Conservation (phyloP, 441 rosid species). For the Erodium chrysanthum region DNA sequence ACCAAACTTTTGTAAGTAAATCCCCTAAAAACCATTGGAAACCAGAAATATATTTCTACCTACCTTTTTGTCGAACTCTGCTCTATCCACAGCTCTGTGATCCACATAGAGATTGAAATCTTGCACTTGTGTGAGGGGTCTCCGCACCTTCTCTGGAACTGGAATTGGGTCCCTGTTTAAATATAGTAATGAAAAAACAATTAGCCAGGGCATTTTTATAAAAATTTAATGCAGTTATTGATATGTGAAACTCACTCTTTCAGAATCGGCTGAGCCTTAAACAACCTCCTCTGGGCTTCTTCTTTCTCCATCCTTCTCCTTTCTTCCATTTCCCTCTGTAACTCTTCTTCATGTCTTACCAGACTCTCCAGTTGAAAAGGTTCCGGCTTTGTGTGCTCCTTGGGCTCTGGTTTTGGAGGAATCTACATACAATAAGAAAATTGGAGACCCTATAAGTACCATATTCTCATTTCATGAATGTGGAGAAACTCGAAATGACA, state of each 20-base stretch:
- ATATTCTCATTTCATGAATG: background rate
- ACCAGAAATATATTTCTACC: slow-evolving; percentile 6
- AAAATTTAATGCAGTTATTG: background rate
- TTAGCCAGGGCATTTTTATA: background rate
- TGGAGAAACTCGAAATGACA: background rate
- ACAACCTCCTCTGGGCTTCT: slow-evolving; percentile 61
- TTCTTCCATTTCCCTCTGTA: slow-evolving; percentile 75
- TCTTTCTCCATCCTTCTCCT: slow-evolving; percentile 58
- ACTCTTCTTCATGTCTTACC: slow-evolving; percentile 78
- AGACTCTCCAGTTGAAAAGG: slow-evolving; percentile 89
- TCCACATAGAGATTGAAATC: slow-evolving; percentile 61
- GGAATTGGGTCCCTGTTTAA: slow-evolving; percentile 74
- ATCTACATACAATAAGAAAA: slow-evolving; percentile 26
- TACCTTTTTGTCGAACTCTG: slow-evolving; percentile 88
- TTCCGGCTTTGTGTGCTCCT: slow-evolving; percentile 66
- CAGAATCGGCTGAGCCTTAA: slow-evolving; percentile 67
- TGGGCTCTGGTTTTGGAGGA: slow-evolving; percentile 83
- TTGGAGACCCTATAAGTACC: background rate
- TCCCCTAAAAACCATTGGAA: background rate
- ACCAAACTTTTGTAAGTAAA: background rate
- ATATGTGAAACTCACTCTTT: slow-evolving; percentile 49
- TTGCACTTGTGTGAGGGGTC: slow-evolving; percentile 74
- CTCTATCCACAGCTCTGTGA: slow-evolving; percentile 64
- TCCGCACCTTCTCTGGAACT: slow-evolving; percentile 71
- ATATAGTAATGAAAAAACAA: background rate